These are phyloP conservation scores for Dillenia turbinata DNA, from an alignment of 164 flowering plant genomes.

Conservation along the genomic window DNA sequence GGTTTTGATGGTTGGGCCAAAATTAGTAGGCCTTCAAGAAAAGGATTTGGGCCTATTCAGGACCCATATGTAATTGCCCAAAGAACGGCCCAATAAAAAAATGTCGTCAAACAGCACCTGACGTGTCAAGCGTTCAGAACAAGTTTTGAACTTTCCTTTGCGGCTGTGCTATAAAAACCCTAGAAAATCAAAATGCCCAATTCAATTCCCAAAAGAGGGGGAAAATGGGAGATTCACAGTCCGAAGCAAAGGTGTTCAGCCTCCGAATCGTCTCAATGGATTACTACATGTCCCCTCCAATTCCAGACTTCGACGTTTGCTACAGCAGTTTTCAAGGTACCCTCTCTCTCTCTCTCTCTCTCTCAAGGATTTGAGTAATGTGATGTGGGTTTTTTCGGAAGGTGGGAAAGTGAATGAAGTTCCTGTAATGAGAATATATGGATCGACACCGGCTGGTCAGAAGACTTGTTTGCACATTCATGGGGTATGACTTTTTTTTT, in stretches of 20 bases:
- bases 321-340: conserved; percentile 81
- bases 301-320: conserved; percentile 57
- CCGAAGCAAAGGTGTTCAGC: conserved; percentile 46
- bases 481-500: conserved; percentile 30
- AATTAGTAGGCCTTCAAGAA: too few species aligned
- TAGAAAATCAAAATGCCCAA: too few species aligned
- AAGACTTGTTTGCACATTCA: conserved; percentile 86
- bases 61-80: too few species aligned
- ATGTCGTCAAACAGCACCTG: too few species aligned
- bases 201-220: too few species aligned
- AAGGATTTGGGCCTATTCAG: too few species aligned
- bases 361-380: background rate
- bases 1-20: too few species aligned
- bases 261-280: conserved; percentile 76
- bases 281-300: conserved; percentile 70
- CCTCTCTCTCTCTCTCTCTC: background rate
- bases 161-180: too few species aligned
- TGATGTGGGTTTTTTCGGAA: conserved; percentile 16
- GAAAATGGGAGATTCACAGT: conserved; percentile 32
- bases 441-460: conserved; percentile 80
- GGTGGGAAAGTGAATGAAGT: conserved; percentile 79
- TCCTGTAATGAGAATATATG: conserved; percentile 76
- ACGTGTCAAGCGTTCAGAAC: too few species aligned
- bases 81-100: too few species aligned
- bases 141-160: too few species aligned